These are phyloP conservation scores for Durusdinium trenchii DNA, from an alignment of 73 alveolate species.

Conservation along the genomic window DNA sequence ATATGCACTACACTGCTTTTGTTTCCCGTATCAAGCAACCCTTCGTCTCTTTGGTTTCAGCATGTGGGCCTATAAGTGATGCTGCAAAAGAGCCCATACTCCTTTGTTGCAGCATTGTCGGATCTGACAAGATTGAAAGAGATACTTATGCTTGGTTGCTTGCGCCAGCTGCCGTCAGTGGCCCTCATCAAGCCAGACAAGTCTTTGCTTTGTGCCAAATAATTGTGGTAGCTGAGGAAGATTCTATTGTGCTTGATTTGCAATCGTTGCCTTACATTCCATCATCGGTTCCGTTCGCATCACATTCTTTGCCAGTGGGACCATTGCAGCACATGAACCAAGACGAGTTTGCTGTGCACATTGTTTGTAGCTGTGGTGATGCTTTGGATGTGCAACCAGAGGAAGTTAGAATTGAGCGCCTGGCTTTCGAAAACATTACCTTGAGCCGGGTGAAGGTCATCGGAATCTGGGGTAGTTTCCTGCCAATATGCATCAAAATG, in stretches of 20 bases:
- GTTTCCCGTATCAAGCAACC: neutral
- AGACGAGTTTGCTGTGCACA: conserved; percentile 13
- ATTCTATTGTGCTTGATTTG: neutral
- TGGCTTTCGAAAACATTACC: neutral
- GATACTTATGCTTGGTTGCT: neutral
- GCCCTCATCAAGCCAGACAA: neutral
- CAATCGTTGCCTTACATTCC: neutral
- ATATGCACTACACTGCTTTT: too few relatives aligned
- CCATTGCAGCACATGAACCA: neutral
- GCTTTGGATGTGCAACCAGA: neutral
- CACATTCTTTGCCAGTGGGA: neutral
- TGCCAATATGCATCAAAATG: too few relatives aligned
- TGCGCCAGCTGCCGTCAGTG: conserved; percentile 38
- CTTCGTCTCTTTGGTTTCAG: neutral
- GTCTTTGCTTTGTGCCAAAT: neutral
- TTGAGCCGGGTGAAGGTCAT: neutral
- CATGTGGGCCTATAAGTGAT: neutral
- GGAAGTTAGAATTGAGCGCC: neutral
- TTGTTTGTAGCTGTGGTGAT: neutral
- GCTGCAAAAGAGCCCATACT: neutral
- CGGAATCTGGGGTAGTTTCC: neutral
- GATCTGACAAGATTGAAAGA: neutral
- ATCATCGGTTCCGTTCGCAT: neutral
- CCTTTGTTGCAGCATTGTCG: neutral
- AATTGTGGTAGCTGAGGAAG: neutral